Percentiles rank a stretch among this genome's conserved stretches.
phyloP scores from a whole-genome alignment of 192 early-diverging fungal species.

The Umbelopsis vinacea region DNA sequence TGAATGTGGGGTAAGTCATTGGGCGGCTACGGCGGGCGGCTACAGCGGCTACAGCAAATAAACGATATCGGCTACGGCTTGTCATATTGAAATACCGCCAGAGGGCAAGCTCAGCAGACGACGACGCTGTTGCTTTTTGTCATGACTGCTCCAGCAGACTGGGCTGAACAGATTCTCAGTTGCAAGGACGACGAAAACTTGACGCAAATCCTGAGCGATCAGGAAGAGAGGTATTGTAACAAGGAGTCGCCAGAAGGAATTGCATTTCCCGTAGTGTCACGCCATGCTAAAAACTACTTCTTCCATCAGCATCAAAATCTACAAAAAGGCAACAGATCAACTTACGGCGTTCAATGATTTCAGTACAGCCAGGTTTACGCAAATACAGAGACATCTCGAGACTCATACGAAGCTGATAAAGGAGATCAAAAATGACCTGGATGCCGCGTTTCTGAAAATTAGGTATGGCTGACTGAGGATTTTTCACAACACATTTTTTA shows the following conservation, averaged over 20 bases:
- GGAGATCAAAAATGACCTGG: conserved; percentile 60
- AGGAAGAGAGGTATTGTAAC: conserved; percentile 2
- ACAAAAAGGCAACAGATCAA: conserved; percentile 23
- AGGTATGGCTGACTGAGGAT: conserved; percentile 34
- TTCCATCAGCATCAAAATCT: conserved; percentile 24
- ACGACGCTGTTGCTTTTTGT: not conserved
- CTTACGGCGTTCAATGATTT: conserved; percentile 61
- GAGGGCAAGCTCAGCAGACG: not conserved
- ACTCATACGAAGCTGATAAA: conserved; percentile 56
- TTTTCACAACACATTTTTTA: not conserved
- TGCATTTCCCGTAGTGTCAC: not conserved
- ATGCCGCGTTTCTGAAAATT: conserved; percentile 60
- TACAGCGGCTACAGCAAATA: not conserved
- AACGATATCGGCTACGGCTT: not conserved
- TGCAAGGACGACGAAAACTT: conserved; percentile 11
- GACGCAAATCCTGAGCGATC: not conserved
- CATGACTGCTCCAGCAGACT: conserved; percentile 7
- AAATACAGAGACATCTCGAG: conserved; percentile 56
- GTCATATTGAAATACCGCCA: not conserved
- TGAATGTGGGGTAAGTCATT: too few relatives aligned
- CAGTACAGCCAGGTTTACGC: conserved; percentile 55
- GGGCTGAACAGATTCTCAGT: conserved; percentile 1
- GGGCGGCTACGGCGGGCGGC: too few relatives aligned
- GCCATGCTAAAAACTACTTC: not conserved
- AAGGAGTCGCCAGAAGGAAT: not conserved